Conservation (phyloP, 2,329 filamentous ascomycete genomes). For the Thielaviopsis euricoi region DNA sequence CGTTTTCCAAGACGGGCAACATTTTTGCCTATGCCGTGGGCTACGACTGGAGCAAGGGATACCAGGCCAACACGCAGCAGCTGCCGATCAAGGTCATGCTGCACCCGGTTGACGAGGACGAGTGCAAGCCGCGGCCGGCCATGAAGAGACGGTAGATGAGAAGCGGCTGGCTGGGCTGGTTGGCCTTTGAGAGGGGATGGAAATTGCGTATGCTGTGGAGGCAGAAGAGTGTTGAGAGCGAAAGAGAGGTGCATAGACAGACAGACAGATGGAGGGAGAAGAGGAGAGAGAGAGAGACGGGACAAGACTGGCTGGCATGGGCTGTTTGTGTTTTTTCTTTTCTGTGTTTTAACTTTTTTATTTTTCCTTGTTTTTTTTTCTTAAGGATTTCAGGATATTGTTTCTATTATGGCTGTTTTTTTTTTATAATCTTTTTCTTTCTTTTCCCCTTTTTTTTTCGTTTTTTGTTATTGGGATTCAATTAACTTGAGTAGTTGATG, state of each 20-base stretch:
- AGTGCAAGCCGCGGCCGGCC: slow-evolving; percentile 44
- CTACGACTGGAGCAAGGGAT: slow-evolving; percentile 98
- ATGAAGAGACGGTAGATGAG: slow-evolving; percentile 43
- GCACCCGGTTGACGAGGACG: slow-evolving; percentile 51
- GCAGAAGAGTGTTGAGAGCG: not conserved
- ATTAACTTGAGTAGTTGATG: too few relatives aligned
- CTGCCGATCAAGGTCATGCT: slow-evolving; percentile 72
- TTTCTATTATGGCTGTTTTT: not conserved
- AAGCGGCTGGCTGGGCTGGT: too few relatives aligned
- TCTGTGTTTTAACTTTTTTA: not conserved
- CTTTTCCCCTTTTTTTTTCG: not conserved
- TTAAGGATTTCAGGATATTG: not conserved
- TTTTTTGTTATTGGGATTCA: too few relatives aligned
- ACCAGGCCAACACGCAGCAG: slow-evolving; percentile 60
- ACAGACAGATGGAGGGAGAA: too few relatives aligned
- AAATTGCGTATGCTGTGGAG: too few relatives aligned
- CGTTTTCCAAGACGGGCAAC: slow-evolving; percentile 73
- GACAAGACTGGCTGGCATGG: not conserved
- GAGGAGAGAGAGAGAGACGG: too few relatives aligned
- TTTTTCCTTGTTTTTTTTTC: not conserved
- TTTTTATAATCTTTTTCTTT: not conserved
- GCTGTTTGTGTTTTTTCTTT: not conserved
- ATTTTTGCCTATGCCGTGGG: slow-evolving; percentile 83
- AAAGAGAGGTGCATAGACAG: too few relatives aligned
- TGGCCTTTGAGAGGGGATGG: not conserved